Evolutionary conservation across 108 stramenopile species (phyloP), one percentile per base, ranked within the genome.

Genomic region (Poteriospumella lacustris): DNA sequence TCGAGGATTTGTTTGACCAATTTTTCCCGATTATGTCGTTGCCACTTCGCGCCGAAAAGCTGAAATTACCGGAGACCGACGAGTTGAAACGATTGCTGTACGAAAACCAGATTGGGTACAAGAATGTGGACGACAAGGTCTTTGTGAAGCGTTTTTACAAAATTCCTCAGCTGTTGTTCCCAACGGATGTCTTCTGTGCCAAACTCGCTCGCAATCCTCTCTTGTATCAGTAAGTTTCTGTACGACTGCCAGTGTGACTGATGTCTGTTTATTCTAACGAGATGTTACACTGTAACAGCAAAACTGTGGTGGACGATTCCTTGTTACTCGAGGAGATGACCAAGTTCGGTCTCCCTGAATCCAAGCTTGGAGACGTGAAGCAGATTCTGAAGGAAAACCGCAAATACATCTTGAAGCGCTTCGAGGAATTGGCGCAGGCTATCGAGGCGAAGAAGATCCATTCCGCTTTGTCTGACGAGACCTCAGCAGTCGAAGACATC

Each of bases 61-160:
- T 73, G 26, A 36, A n/a, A 12, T 9, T 42, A 42, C 41, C 41
- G 5, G 5, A 36, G 26, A 42, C 36, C 5, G n/a, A 73, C 12
- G 70, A 3, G 26, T 3, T 73, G 9, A 73, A 73, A 56, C 9
- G 3, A 9, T 3, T 38, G 5, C 41, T 73, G 5, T 73, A 73
- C 36, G 12, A 73, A 42, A 73, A 73, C 36, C n/a, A 73, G 9
- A 33, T 73, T 56, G 70, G 70, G 5, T 73, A 73, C 42, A 73
- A 56, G 31, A 38, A 3, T 52, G 44, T 33, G 12, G n/a, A 42
- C 42, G 70, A 42, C 28, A 73, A 73, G 41, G 70, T 73, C 3
- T 73, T 33, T 33, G 70, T 73, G 36, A 73, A 56, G 31, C 12
- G 70, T 3, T 73, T 42, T 31, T 73, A 73, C 24, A 5, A 24